Percentiles rank a stretch among this genome's conserved stretches.
Evolutionary conservation across 202 grass and related monocot genomes (phyloP).

Genomic region (Miscanthus sacchariflorus): DNA sequence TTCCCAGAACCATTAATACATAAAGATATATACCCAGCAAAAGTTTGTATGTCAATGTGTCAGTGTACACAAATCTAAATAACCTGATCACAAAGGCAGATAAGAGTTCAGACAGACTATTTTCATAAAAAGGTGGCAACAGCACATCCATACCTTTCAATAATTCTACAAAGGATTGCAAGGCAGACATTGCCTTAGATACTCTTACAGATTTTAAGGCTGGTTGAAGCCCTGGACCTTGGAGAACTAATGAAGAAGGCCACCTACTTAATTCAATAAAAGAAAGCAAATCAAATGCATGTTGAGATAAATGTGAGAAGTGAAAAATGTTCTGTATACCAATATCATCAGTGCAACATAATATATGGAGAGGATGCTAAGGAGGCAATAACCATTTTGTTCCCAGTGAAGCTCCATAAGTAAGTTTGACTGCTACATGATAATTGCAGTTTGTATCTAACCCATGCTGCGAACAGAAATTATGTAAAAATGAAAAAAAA

Average conservation of each 20-base stretch:
- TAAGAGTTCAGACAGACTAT: not conserved
- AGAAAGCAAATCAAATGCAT: slow-evolving; percentile 28
- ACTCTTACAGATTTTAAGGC: slow-evolving; percentile 66
- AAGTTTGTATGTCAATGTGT: not conserved
- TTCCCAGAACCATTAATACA: no score
- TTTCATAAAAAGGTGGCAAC: not conserved
- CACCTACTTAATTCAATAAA: slow-evolving; percentile 59
- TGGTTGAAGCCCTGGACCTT: slow-evolving; percentile 74
- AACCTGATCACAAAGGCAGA: slow-evolving; percentile 5
- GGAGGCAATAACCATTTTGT: slow-evolving; percentile 62
- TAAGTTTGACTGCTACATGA: slow-evolving; percentile 63
- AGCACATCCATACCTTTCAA: slow-evolving; percentile 61
- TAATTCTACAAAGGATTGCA: slow-evolving; percentile 63
- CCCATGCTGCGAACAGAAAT: slow-evolving; percentile 67
- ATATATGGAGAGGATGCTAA: not conserved
- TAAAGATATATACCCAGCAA: no score
- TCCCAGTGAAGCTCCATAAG: slow-evolving; percentile 51
- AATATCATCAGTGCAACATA: slow-evolving; percentile 28
- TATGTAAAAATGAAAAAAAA: slow-evolving; percentile 33
- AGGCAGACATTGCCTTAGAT: slow-evolving; percentile 65
- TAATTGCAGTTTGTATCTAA: slow-evolving; percentile 59
- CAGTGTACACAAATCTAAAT: not conserved
- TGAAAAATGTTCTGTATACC: slow-evolving; percentile 2
- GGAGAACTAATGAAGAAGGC: slow-evolving; percentile 81
- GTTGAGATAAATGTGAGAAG: slow-evolving; percentile 21